Percentiles rank a stretch among this genome's conserved stretches.
Conservation (phyloP, 176 grass and related monocot genomes). For the Dendrocalamus sinicus region DNA sequence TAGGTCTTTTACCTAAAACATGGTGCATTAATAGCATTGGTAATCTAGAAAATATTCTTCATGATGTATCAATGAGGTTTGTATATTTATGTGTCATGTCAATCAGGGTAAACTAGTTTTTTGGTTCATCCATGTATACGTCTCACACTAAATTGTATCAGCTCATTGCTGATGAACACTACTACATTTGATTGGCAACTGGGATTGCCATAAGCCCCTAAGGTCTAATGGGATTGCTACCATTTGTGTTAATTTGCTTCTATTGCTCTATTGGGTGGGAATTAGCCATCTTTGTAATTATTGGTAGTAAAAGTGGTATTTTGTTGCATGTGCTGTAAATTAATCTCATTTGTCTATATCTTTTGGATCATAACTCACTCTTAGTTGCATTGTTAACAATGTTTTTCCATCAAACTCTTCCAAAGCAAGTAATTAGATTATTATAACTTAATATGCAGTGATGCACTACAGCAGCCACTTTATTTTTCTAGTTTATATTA, state of each 20-base stretch:
- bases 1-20: neutral
- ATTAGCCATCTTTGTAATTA: neutral
- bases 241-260: conserved; percentile 15
- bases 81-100: neutral
- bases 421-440: neutral
- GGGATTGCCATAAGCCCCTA: neutral
- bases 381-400: neutral
- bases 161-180: neutral
- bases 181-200: neutral
- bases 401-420: conserved; percentile 1
- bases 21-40: neutral
- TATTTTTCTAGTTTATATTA: no score
- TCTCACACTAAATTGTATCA: neutral
- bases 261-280: neutral
- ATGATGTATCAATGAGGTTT: neutral
- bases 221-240: neutral
- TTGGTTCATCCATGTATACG: neutral
- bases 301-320: neutral
- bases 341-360: neutral
- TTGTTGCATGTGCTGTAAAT: conserved; percentile 15
- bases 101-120: neutral
- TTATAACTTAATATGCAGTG: no score
- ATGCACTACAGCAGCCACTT: no score
- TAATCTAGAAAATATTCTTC: neutral
- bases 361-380: neutral